A percentile compares a stretch with the other conserved stretches of the same genome.
Evolutionary conservation across 192 early-diverging fungal species (phyloP).

Genomic region (Coemansia sp.): DNA sequence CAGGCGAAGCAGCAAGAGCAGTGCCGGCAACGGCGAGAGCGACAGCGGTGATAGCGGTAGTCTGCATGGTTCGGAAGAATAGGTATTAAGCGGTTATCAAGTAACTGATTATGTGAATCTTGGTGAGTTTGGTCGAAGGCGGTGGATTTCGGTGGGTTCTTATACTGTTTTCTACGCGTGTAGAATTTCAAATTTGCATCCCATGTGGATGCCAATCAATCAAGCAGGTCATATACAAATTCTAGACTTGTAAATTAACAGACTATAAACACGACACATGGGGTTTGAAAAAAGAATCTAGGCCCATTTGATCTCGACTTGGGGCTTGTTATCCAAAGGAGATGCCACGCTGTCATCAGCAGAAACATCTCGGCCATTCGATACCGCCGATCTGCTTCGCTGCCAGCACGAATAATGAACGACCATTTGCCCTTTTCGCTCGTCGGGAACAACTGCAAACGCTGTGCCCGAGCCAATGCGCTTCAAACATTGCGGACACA

Average conservation of each 20-base stretch:
- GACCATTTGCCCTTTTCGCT: conserved; percentile 23
- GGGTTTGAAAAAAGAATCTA: not conserved
- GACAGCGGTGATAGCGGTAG: conserved; percentile 29
- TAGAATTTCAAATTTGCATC: too few relatives aligned
- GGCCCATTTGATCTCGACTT: conserved; percentile 27
- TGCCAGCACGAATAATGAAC: conserved; percentile 56
- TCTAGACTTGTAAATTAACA: conserved; percentile 1
- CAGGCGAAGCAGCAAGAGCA: conserved; percentile 37
- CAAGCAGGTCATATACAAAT: not conserved
- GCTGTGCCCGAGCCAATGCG: conserved; percentile 53
- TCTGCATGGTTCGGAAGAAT: conserved; percentile 35
- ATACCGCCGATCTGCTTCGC: conserved; percentile 23
- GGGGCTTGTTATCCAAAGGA: conserved; percentile 2
- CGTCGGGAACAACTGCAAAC: conserved; percentile 42
- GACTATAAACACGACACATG: not conserved
- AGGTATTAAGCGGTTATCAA: conserved; percentile 5
- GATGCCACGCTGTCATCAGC: too few relatives aligned
- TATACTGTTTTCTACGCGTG: conserved; percentile 3
- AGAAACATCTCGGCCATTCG: not conserved
- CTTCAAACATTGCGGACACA: conserved; percentile 53
- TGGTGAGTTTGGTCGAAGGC: not conserved
- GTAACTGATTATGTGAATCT: too few relatives aligned
- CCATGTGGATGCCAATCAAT: not conserved
- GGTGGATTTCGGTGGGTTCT: conserved; percentile 7
- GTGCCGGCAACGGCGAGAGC: conserved; percentile 44